Percentiles rank a stretch among this genome's conserved stretches.
Evolutionary conservation across 1,284 basidiomycete species (phyloP).

Genomic region (Anthracocystis setariae): DNA sequence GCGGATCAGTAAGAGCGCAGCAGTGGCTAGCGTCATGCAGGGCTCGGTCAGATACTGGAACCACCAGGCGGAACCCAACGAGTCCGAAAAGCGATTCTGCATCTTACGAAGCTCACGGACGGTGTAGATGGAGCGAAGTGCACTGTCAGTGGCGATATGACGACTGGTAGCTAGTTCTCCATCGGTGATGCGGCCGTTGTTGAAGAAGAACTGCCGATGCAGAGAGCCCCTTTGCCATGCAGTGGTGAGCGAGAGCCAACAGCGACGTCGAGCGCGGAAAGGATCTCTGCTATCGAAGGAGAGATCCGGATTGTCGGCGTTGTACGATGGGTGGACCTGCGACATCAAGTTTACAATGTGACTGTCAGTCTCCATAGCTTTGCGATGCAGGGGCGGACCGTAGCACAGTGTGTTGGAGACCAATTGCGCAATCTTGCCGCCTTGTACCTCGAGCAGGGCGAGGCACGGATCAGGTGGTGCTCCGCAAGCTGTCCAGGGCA

Average conservation of each 20-base stretch:
- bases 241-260: slow-evolving; percentile 40
- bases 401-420: slow-evolving; percentile 41
- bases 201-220: slow-evolving; percentile 45
- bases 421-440: slow-evolving; percentile 35
- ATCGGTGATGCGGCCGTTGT: slow-evolving; percentile 49
- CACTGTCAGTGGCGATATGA: slow-evolving; percentile 40
- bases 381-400: slow-evolving; percentile 43
- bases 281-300: slow-evolving; percentile 37
- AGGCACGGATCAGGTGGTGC: slow-evolving; percentile 37
- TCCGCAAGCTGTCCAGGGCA: slow-evolving; percentile 33
- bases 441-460: slow-evolving; percentile 32
- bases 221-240: slow-evolving; percentile 41
- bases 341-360: slow-evolving; percentile 23
- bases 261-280: slow-evolving; percentile 36
- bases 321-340: slow-evolving; percentile 25
- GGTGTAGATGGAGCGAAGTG: slow-evolving; percentile 29
- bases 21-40: slow-evolving; percentile 50
- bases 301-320: slow-evolving; percentile 28
- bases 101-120: slow-evolving; percentile 29
- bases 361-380: slow-evolving; percentile 44
- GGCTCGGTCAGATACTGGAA: slow-evolving; percentile 51
- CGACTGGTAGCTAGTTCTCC: slow-evolving; percentile 43
- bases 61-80: slow-evolving; percentile 42
- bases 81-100: slow-evolving; percentile 42
- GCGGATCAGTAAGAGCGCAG: slow-evolving; percentile 37